Evolutionary conservation across 768 basidiomycete species (phyloP).

Genomic region (Steccherinum ochraceum): DNA sequence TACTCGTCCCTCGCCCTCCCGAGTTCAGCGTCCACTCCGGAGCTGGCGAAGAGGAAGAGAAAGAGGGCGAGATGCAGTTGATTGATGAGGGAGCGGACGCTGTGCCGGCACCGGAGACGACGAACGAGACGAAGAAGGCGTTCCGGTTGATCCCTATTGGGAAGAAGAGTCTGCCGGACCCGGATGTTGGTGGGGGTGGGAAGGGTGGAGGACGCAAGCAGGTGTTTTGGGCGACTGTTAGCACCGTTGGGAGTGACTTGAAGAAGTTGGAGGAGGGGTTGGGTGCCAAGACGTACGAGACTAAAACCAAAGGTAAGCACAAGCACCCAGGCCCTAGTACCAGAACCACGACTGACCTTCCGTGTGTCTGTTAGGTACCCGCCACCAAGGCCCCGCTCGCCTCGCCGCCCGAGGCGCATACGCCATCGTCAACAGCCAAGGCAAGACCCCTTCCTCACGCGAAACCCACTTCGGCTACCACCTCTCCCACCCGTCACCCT

Average conservation of each 20-base stretch:
- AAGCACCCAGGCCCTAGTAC: not conserved
- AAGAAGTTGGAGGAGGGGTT: slow-evolving; percentile 39
- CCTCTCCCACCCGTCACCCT: slow-evolving; percentile 42
- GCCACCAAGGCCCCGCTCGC: slow-evolving; percentile 46
- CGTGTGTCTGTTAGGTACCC: slow-evolving; percentile 29
- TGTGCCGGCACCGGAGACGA: slow-evolving; percentile 34
- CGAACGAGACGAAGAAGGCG: slow-evolving; percentile 31
- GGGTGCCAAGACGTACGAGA: slow-evolving; percentile 49
- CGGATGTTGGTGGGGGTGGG: slow-evolving; percentile 23
- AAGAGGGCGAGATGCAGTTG: slow-evolving; percentile 36
- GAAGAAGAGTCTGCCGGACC: slow-evolving; percentile 52
- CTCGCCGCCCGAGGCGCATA: slow-evolving; percentile 55
- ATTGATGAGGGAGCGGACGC: slow-evolving; percentile 42
- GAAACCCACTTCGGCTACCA: slow-evolving; percentile 54
- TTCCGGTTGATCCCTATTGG: slow-evolving; percentile 49
- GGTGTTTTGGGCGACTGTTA: slow-evolving; percentile 48
- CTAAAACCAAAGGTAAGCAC: slow-evolving; percentile 47
- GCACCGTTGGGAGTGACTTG: slow-evolving; percentile 46
- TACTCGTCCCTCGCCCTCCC: slow-evolving; percentile 51
- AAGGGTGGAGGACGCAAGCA: slow-evolving; percentile 33
- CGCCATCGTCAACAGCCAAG: slow-evolving; percentile 47
- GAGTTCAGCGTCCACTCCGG: slow-evolving; percentile 26
- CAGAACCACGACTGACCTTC: not conserved
- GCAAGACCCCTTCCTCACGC: slow-evolving; percentile 35
- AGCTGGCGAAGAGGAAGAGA: slow-evolving; percentile 15